phyloP scores from a whole-genome alignment of 352 stramenopile genomes.

The Pythium volutum region DNA sequence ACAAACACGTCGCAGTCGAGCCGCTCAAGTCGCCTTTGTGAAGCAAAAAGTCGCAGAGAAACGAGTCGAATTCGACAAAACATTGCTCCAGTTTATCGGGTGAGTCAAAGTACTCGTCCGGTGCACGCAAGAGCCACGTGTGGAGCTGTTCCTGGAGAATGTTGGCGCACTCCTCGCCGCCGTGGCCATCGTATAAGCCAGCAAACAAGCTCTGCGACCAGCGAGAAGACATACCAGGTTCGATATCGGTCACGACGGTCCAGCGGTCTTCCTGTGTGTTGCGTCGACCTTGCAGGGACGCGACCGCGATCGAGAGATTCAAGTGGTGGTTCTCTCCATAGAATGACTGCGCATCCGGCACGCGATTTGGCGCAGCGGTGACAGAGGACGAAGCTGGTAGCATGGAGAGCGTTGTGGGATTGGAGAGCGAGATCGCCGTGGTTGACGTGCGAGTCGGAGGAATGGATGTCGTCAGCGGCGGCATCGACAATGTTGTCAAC shows the following conservation, averaged over 20 bases:
- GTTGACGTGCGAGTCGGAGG: not conserved
- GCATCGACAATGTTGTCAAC: constrained; percentile 73
- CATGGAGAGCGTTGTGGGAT: not conserved
- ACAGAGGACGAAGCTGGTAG: not conserved
- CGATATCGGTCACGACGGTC: constrained; percentile 48
- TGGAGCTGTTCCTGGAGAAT: constrained; percentile 81
- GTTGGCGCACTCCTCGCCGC: constrained; percentile 63
- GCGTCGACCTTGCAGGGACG: constrained; percentile 60
- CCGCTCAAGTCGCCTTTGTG: constrained; percentile 74
- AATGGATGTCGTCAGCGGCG: constrained; percentile 35
- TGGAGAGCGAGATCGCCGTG: not conserved
- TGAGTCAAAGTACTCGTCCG: constrained; percentile 26
- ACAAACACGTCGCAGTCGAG: constrained; percentile 68
- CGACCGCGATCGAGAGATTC: constrained; percentile 37
- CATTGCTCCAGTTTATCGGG: constrained; percentile 35
- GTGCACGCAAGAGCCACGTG: constrained; percentile 47
- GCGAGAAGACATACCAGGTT: constrained; percentile 4
- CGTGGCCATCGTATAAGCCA: constrained; percentile 83
- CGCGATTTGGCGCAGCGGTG: not conserved
- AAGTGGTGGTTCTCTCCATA: constrained; percentile 37
- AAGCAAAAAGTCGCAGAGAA: constrained; percentile 65
- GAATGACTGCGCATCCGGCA: constrained; percentile 34
- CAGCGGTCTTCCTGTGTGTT: constrained; percentile 76
- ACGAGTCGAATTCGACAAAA: constrained; percentile 65
- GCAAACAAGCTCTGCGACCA: constrained; percentile 43